Evolutionary conservation across 2,329 filamentous ascomycete genomes (phyloP).

Genomic region (Chrysoporthe deuterocubensis): DNA sequence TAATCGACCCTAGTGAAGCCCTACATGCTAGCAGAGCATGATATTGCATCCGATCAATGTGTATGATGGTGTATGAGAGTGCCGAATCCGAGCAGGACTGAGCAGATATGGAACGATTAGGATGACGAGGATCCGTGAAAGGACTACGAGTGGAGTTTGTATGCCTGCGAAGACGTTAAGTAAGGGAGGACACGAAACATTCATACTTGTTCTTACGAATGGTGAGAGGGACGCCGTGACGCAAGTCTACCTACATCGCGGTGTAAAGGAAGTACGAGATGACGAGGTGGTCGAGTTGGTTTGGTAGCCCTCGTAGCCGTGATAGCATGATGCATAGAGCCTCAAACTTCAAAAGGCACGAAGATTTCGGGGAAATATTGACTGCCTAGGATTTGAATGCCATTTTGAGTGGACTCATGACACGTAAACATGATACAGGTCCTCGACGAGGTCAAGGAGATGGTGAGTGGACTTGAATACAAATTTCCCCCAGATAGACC

Average conservation of each 20-base stretch:
- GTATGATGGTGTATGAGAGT: constrained; percentile 46
- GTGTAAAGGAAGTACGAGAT: constrained; percentile 42
- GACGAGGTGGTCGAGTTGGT: constrained; percentile 54
- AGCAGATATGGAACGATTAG: constrained; percentile 49
- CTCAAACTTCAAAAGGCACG: no score
- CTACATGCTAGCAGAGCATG: no score
- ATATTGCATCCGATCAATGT: constrained; percentile 44
- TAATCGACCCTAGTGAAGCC: no score
- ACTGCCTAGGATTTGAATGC: no score
- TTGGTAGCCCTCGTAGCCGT: constrained; percentile 39
- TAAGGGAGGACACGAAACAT: constrained; percentile 49
- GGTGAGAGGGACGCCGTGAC: constrained; percentile 45
- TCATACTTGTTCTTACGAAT: constrained; percentile 49
- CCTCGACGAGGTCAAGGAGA: background rate
- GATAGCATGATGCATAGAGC: background rate
- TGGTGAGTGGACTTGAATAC: background rate
- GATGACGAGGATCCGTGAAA: constrained; percentile 49
- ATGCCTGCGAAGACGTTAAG: constrained; percentile 50
- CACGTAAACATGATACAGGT: background rate
- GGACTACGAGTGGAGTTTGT: constrained; percentile 55
- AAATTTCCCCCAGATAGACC: background rate
- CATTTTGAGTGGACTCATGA: background rate
- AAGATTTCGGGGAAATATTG: no score
- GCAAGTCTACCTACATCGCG: constrained; percentile 57
- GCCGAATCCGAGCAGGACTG: constrained; percentile 39